These are phyloP conservation scores for Geranium rotundifolium DNA, from an alignment of 345 rosid genomes.

Conservation along the genomic window DNA sequence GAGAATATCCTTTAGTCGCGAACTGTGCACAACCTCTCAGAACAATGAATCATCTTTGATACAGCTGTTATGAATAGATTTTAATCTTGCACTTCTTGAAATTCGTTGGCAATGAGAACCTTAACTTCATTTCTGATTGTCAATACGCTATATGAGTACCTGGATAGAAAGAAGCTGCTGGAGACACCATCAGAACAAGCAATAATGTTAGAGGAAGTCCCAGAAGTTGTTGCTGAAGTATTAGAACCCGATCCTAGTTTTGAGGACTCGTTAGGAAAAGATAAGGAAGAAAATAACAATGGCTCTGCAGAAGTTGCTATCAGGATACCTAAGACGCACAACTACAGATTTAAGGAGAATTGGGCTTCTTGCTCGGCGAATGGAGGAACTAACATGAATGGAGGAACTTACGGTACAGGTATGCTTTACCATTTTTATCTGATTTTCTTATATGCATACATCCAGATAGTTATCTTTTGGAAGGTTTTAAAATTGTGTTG, in stretches of 20 bases:
- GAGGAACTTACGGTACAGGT: background rate
- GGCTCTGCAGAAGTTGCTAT: background rate
- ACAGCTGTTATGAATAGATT: too few species aligned
- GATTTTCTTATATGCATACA: background rate
- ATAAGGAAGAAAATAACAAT: background rate
- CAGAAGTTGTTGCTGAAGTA: background rate
- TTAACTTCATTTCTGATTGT: background rate
- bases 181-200: background rate
- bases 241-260: background rate
- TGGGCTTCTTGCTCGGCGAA: background rate
- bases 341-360: background rate
- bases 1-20: background rate
- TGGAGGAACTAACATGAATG: background rate
- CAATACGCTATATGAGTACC: background rate
- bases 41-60: too few species aligned
- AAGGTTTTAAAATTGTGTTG: background rate
- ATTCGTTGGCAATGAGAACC: background rate
- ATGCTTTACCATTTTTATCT: background rate
- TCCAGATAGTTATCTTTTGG: too few species aligned
- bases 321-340: background rate
- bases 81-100: too few species aligned
- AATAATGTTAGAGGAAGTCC: background rate
- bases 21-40: too few species aligned
- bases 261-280: background rate
- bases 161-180: background rate